phyloP scores from a whole-genome alignment of 192 early-diverging fungal genomes.

The Linnemannia elongata region DNA sequence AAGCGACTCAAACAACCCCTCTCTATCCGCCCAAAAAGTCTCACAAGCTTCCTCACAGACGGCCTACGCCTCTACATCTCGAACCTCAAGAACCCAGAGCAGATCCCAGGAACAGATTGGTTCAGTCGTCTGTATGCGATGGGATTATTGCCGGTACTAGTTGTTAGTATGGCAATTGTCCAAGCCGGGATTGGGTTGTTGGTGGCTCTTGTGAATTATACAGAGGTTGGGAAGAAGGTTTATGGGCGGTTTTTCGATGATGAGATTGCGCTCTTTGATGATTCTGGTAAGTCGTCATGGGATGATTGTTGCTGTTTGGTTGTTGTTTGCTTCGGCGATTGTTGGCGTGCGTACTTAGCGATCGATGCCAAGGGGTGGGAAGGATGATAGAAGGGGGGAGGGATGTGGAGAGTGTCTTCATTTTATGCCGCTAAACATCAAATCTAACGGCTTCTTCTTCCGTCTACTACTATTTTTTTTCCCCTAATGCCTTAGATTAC shows the following conservation, averaged over 20 bases:
- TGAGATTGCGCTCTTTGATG: slow-evolving; percentile 46
- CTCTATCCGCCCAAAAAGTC: slow-evolving; percentile 22
- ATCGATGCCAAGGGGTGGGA: too few species aligned
- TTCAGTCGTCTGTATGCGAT: slow-evolving; percentile 42
- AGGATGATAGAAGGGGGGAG: neutral
- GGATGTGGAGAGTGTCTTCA: too few species aligned
- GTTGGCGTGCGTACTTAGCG: neutral
- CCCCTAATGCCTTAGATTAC: slow-evolving; percentile 16
- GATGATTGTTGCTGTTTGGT: neutral
- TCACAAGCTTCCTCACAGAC: slow-evolving; percentile 25
- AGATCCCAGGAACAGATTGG: slow-evolving; percentile 39
- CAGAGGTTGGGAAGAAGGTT: slow-evolving; percentile 5
- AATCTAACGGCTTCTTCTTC: neutral
- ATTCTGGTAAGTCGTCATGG: slow-evolving; percentile 28
- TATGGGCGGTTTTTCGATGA: slow-evolving; percentile 32
- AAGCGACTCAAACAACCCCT: slow-evolving; percentile 24
- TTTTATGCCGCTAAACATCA: too few species aligned
- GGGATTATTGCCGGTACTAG: slow-evolving; percentile 31
- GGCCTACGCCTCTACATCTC: slow-evolving; percentile 25
- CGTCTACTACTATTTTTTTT: neutral
- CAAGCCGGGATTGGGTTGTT: slow-evolving; percentile 38
- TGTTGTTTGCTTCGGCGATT: neutral
- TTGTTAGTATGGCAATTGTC: slow-evolving; percentile 30
- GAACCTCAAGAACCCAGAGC: slow-evolving; percentile 27
- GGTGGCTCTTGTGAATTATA: slow-evolving; percentile 34